phyloP scores from a whole-genome alignment of 257 asterid species.

The Scutellaria galericulata region DNA sequence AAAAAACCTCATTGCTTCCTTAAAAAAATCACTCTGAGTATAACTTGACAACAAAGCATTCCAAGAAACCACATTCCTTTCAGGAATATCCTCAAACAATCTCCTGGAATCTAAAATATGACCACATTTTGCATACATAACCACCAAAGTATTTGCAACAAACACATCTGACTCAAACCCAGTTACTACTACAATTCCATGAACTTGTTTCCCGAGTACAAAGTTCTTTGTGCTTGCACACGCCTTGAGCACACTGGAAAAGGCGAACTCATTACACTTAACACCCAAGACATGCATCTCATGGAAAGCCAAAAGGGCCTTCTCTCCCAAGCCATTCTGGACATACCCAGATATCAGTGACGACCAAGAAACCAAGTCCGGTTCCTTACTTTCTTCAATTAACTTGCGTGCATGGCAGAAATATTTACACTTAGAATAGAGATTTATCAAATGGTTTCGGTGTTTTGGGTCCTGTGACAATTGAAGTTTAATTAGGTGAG shows the following conservation, averaged over 20 bases:
- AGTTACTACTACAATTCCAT: conserved; percentile 57
- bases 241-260: conserved; percentile 82
- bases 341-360: conserved; percentile 75
- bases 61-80: conserved; percentile 77
- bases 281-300: conserved; percentile 64
- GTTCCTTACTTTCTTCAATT: conserved; percentile 61
- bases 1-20: conserved; percentile 64
- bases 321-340: conserved; percentile 61
- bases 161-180: conserved; percentile 71
- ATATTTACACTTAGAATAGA: conserved; percentile 60
- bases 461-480: conserved; percentile 45
- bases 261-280: conserved; percentile 64
- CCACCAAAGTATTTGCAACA: conserved; percentile 70
- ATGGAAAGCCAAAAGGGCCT: conserved; percentile 60
- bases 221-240: conserved; percentile 50
- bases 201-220: conserved; percentile 65
- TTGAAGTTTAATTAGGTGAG: conserved; percentile 52
- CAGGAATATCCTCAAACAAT: conserved; percentile 67
- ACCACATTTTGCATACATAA: conserved; percentile 71
- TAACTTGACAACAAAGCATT: conserved; percentile 66
- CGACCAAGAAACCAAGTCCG: conserved; percentile 83
- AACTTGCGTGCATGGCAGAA: conserved; percentile 59
- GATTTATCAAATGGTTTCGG: conserved; percentile 59
- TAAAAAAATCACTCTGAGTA: conserved; percentile 52
- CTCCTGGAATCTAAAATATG: conserved; percentile 56